Evolutionary conservation across 2,329 filamentous ascomycete species (phyloP).

Genomic region (Trichoderma citrinoviride): DNA sequence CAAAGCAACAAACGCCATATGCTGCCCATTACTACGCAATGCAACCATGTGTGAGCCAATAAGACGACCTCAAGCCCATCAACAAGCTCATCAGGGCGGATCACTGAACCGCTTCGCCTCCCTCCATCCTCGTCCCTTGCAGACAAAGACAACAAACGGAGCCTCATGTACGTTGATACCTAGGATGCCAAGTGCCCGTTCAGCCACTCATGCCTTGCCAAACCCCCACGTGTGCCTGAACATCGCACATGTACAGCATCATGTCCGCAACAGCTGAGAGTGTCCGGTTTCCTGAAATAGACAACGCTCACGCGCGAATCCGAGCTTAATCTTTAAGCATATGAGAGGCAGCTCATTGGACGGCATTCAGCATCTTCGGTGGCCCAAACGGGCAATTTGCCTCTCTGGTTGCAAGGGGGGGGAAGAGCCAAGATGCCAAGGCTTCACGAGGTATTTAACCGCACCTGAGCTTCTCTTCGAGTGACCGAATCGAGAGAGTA

Average conservation of each 20-base stretch:
- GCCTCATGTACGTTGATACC: background rate
- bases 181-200: background rate
- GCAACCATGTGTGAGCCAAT: background rate
- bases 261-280: background rate
- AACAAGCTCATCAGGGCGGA: background rate
- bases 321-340: slow-evolving; percentile 12
- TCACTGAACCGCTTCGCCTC: background rate
- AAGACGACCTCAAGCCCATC: background rate
- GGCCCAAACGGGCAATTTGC: background rate
- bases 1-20: background rate
- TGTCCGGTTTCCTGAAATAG: background rate
- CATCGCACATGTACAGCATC: background rate
- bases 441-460: background rate
- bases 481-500: background rate
- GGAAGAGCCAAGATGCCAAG: slow-evolving; percentile 7
- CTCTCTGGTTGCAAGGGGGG: background rate
- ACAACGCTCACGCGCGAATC: background rate
- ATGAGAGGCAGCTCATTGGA: background rate
- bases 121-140: background rate
- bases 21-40: background rate
- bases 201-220: background rate
- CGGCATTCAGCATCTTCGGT: background rate
- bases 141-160: background rate
- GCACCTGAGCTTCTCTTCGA: background rate
- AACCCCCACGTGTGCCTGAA: background rate